Evolutionary conservation across 2,329 filamentous ascomycete genomes (phyloP).

Genomic region (Calonectria honghensis): DNA sequence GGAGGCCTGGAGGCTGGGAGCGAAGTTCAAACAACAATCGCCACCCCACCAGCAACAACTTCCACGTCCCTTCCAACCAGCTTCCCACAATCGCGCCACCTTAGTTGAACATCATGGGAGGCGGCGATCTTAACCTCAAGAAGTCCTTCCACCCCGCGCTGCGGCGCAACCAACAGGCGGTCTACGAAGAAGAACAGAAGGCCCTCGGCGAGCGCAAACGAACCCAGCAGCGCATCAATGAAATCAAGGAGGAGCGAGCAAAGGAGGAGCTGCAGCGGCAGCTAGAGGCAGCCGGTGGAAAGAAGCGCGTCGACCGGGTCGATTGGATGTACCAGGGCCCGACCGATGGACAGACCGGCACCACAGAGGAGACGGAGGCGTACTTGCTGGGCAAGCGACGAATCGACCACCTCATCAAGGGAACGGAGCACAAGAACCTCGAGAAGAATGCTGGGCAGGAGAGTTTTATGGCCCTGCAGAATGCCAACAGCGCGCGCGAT

Average conservation of each 20-base stretch:
- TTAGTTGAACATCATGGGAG: constrained; percentile 80
- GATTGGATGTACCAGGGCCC: constrained; percentile 99
- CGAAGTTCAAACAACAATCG: constrained; percentile 35
- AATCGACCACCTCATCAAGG: constrained; percentile 88
- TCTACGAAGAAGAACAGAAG: constrained; percentile 94
- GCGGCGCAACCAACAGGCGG: constrained; percentile 91
- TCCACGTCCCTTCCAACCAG: constrained; percentile 35
- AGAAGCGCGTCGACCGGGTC: constrained; percentile 86
- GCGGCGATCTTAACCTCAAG: constrained; percentile 96
- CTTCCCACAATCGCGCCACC: constrained; percentile 38
- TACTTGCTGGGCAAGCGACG: constrained; percentile 94
- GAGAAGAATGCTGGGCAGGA: constrained; percentile 83
- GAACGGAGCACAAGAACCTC: constrained; percentile 86
- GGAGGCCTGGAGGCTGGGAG: constrained; percentile 43
- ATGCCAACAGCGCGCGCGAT: constrained; percentile 85
- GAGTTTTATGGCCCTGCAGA: constrained; percentile 76
- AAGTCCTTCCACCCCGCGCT: constrained; percentile 96
- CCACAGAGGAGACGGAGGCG: constrained; percentile 91
- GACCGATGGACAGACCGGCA: constrained; percentile 83
- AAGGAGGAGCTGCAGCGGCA: constrained; percentile 94
- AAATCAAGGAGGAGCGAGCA: constrained; percentile 93
- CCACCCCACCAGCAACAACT: constrained; percentile 46
- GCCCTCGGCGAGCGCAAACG: constrained; percentile 96
- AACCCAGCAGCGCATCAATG: constrained; percentile 92
- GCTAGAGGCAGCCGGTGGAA: constrained; percentile 91